phyloP scores from a whole-genome alignment of 768 basidiomycete species.

The Podaxis sp. region DNA sequence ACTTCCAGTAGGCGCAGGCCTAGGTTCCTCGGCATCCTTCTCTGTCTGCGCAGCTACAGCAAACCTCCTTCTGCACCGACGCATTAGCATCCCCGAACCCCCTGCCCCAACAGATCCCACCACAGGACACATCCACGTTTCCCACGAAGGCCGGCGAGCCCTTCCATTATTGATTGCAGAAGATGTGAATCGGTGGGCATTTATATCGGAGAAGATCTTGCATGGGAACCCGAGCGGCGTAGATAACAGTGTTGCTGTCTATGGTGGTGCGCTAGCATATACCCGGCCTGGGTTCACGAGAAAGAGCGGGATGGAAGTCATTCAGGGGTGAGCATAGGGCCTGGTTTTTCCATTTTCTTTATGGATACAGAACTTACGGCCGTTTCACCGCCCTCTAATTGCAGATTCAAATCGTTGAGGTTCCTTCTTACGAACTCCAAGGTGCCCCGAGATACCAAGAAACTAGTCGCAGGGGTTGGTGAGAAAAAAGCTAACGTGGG shows the following conservation, averaged over 20 bases:
- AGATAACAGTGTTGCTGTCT: slow-evolving; percentile 92
- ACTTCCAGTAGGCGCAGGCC: slow-evolving; percentile 91
- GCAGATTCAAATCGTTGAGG: slow-evolving; percentile 84
- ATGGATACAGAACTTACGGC: not conserved
- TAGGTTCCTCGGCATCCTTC: slow-evolving; percentile 96
- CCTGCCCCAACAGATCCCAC: slow-evolving; percentile 46
- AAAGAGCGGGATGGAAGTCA: slow-evolving; percentile 79
- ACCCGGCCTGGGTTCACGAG: slow-evolving; percentile 76
- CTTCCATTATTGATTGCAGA: slow-evolving; percentile 67
- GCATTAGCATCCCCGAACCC: slow-evolving; percentile 57
- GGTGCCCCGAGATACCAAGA: slow-evolving; percentile 92
- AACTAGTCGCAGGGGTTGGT: slow-evolving; percentile 87
- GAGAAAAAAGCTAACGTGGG: slow-evolving; percentile 63
- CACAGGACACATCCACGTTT: slow-evolving; percentile 56
- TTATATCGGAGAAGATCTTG: slow-evolving; percentile 91
- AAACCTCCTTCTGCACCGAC: slow-evolving; percentile 72
- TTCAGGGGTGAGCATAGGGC: slow-evolving; percentile 72
- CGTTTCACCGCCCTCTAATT: slow-evolving; percentile 16
- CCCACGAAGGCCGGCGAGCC: slow-evolving; percentile 65
- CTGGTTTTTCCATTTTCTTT: slow-evolving; percentile 7
- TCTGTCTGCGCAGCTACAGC: slow-evolving; percentile 84
- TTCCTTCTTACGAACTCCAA: slow-evolving; percentile 94
- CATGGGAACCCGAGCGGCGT: slow-evolving; percentile 98
- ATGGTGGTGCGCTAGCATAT: slow-evolving; percentile 91
- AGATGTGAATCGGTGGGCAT: slow-evolving; percentile 90